Conservation (phyloP, 257 asterid genomes). For the Capsicum rhomboideum region DNA sequence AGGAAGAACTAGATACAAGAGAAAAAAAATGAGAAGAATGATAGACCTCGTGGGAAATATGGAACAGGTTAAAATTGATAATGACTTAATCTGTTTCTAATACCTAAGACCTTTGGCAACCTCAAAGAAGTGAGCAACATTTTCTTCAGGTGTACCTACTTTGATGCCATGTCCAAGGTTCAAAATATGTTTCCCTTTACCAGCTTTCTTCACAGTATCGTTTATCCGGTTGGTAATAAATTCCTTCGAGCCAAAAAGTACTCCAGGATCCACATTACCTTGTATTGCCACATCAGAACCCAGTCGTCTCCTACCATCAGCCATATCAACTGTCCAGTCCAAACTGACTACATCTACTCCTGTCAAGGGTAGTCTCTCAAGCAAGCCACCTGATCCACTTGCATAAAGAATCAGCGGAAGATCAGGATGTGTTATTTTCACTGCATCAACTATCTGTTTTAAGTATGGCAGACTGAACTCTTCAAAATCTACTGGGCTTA, state of each 20-base stretch:
- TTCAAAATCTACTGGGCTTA: constrained; percentile 91
- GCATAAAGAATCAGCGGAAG: constrained; percentile 86
- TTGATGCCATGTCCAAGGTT: constrained; percentile 96
- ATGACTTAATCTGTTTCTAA: constrained; percentile 12
- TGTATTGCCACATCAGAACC: constrained; percentile 83
- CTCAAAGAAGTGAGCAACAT: constrained; percentile 95
- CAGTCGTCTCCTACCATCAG: constrained; percentile 82
- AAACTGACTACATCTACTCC: constrained; percentile 93
- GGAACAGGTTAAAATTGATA: background rate
- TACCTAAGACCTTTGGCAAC: constrained; percentile 89
- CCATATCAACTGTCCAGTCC: constrained; percentile 99
- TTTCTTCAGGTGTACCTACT: constrained; percentile 97
- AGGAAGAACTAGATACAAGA: constrained; percentile 1
- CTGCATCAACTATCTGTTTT: constrained; percentile 69
- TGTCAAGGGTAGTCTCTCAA: constrained; percentile 84
- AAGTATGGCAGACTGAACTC: constrained; percentile 93
- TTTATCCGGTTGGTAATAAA: constrained; percentile 75
- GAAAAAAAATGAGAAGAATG: constrained; percentile 4
- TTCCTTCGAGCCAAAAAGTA: constrained; percentile 91
- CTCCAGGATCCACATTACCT: constrained; percentile 96
- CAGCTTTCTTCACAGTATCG: constrained; percentile 88
- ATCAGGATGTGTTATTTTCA: constrained; percentile 67
- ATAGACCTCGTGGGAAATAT: constrained; percentile 8
- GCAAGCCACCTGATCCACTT: constrained; percentile 97
- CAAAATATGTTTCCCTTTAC: constrained; percentile 84